Percentiles rank a stretch among this genome's conserved stretches.
Evolutionary conservation across 306 rosid genomes (phyloP).

Genomic region (Gynostemma pentaphyllum): DNA sequence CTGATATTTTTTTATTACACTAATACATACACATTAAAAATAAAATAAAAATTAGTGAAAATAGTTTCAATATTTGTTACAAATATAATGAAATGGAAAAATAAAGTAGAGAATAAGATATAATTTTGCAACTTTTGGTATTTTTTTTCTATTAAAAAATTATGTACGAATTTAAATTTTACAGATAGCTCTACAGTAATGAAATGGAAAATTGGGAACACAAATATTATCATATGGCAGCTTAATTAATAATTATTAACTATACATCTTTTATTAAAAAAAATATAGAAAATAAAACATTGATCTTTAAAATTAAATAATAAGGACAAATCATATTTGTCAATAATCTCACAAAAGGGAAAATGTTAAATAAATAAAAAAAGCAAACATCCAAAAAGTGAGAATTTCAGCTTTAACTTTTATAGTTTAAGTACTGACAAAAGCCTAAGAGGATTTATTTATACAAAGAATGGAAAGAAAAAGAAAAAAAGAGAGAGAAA

Average conservation of each 20-base stretch:
- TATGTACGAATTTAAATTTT: no score
- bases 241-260: not conserved
- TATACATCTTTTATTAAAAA: not conserved
- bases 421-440: slow-evolving; percentile 9
- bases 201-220: no score
- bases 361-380: not conserved
- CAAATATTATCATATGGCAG: no score
- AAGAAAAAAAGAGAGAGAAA: not conserved
- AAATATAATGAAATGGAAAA: no score
- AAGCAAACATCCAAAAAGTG: slow-evolving; percentile 6
- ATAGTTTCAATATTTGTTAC: no score
- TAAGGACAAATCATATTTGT: not conserved
- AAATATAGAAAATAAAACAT: not conserved
- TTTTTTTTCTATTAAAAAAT: no score
- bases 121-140: no score
- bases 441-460: slow-evolving; percentile 1
- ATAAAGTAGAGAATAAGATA: no score
- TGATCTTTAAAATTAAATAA: not conserved
- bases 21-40: no score
- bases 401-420: slow-evolving; percentile 7
- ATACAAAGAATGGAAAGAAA: not conserved
- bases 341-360: not conserved
- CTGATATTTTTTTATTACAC: no score
- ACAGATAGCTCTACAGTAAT: no score
- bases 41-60: no score